phyloP scores from a whole-genome alignment of 306 rosid genomes.

The Quercus variabilis region DNA sequence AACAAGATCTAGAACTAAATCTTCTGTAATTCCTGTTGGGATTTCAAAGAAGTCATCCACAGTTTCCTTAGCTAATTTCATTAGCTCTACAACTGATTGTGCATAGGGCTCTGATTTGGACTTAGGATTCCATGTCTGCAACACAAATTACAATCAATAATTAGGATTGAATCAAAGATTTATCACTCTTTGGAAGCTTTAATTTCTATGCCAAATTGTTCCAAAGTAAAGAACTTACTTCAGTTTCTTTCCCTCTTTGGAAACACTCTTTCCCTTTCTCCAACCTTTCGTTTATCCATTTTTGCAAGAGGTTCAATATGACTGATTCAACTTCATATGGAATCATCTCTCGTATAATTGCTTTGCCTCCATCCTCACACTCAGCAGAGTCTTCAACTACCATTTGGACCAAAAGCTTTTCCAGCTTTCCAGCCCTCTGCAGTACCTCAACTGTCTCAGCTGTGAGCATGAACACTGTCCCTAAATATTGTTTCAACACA shows the following conservation, averaged over 20 bases:
- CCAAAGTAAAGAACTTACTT: constrained; percentile 42
- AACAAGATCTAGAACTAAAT: constrained; percentile 70
- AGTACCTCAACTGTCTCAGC: constrained; percentile 59
- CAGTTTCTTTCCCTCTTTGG: constrained; percentile 68
- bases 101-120: constrained; percentile 83
- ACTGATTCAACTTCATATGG: constrained; percentile 84
- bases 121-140: constrained; percentile 96
- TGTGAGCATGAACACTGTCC: constrained; percentile 46
- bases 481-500: constrained; percentile 66
- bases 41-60: constrained; percentile 70
- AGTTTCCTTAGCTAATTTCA: constrained; percentile 45
- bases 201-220: background rate
- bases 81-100: constrained; percentile 66
- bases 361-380: constrained; percentile 61
- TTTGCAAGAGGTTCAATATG: constrained; percentile 58
- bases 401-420: constrained; percentile 76
- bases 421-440: constrained; percentile 75
- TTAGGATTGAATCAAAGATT: background rate
- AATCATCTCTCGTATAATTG: constrained; percentile 71
- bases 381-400: constrained; percentile 77
- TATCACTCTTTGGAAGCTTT: background rate
- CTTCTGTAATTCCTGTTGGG: constrained; percentile 75
- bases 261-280: constrained; percentile 47
- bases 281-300: constrained; percentile 67
- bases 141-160: background rate